Evolutionary conservation across 768 basidiomycete genomes (phyloP).

Genomic region (Tubosaeta sp.): DNA sequence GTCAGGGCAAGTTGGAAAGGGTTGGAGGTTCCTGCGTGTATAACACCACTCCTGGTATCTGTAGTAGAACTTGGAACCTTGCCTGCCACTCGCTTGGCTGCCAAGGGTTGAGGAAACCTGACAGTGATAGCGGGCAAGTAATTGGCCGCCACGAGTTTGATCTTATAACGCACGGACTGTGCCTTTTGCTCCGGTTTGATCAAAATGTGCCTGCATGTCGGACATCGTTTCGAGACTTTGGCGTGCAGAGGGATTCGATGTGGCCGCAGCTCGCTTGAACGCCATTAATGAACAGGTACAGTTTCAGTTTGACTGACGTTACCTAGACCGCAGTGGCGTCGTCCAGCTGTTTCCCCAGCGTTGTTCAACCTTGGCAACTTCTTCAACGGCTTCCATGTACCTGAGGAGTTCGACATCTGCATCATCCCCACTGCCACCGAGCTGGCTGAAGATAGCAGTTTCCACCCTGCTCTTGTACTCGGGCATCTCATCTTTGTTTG

Average conservation of each 20-base stretch:
- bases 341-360: conserved; percentile 82
- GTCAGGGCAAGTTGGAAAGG: conserved; percentile 87
- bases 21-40: conserved; percentile 77
- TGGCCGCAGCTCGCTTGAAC: conserved; percentile 72
- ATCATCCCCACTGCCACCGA: conserved; percentile 59
- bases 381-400: conserved; percentile 54
- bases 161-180: conserved; percentile 91
- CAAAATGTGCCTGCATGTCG: conserved; percentile 89
- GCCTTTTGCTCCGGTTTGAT: conserved; percentile 99
- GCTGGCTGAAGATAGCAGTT: conserved; percentile 47
- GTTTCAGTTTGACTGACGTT: background rate
- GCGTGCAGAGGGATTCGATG: conserved; percentile 89
- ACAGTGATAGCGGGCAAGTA: conserved; percentile 88
- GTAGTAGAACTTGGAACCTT: conserved; percentile 34
- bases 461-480: conserved; percentile 75
- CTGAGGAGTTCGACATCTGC: conserved; percentile 68
- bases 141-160: conserved; percentile 93
- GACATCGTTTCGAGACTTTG: conserved; percentile 94
- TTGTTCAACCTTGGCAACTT: conserved; percentile 71
- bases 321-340: conserved; percentile 61
- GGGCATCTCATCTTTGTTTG: conserved; percentile 72
- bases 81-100: conserved; percentile 32
- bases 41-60: conserved; percentile 37
- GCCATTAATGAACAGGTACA: background rate
- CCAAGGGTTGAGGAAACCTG: conserved; percentile 54